Conservation (phyloP, 2,329 filamentous ascomycete species). For the Trichocomaceae sp. region DNA sequence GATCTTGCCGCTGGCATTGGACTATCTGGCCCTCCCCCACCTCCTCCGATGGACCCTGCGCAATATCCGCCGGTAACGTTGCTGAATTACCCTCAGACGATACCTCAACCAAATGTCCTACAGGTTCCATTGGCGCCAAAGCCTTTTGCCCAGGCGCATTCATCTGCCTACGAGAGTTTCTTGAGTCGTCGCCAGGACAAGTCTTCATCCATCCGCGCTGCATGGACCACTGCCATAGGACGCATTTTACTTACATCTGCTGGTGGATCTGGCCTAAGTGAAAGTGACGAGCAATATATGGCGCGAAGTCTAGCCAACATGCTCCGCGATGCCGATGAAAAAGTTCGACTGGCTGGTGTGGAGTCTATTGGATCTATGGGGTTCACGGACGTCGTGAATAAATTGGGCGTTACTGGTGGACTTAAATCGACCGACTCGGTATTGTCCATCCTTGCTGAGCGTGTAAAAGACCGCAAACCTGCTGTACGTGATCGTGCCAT, state of each 20-base stretch:
- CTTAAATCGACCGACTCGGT: constrained; percentile 71
- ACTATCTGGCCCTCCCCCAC: constrained; percentile 73
- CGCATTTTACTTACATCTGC: constrained; percentile 87
- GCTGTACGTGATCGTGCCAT: constrained; percentile 80
- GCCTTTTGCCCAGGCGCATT: constrained; percentile 79
- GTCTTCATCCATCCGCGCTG: constrained; percentile 69
- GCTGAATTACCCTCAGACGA: constrained; percentile 45
- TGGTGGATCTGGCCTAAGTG: constrained; percentile 78
- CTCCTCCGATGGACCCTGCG: constrained; percentile 67
- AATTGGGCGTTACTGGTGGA: constrained; percentile 69
- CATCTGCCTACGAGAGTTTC: constrained; percentile 73
- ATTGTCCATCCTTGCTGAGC: constrained; percentile 73
- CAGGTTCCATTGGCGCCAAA: constrained; percentile 80
- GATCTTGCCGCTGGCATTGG: constrained; percentile 93
- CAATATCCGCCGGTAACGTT: constrained; percentile 64
- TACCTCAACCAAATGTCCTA: constrained; percentile 54
- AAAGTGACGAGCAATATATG: constrained; percentile 70
- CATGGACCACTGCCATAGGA: constrained; percentile 78
- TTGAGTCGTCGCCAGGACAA: constrained; percentile 82
- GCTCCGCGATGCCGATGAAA: constrained; percentile 82
- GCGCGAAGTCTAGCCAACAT: constrained; percentile 70
- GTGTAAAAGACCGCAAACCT: constrained; percentile 78
- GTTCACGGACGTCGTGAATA: constrained; percentile 72
- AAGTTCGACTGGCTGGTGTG: constrained; percentile 82
- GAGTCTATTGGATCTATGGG: constrained; percentile 74